Evolutionary conservation across 1,139 yeast genomes (phyloP), one percentile per base, ranked within the genome.

Genomic region (Pichia sp.): DNA sequence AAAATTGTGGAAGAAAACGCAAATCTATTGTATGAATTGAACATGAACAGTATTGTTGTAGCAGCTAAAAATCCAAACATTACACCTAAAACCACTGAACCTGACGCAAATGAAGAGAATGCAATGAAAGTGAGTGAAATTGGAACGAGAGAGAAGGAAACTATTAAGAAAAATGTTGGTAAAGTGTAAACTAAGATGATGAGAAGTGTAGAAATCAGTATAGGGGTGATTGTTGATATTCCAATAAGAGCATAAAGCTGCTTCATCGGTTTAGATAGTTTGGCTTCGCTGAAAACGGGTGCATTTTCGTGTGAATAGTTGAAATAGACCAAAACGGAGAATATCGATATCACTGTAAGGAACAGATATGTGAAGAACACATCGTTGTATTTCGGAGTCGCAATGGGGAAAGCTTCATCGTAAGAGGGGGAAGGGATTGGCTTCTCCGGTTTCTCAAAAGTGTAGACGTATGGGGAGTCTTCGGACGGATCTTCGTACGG

Each of bases 291-390:
- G 18, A 12, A 18, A 31, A 20, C 18, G 4, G 25, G 8, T 7
- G 34, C 12, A 31, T 9, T 31, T 14, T 7, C 8, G n/a, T 43
- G 41, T 3, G 54, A 49, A 20, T 32, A 19, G 9, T 11, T 30
- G 8, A 11, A 8, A 18, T 34, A 26, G 1, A 52, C 36, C 1
- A 54, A n/a, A 12, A 31, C 40, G 0, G 31, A 30, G 8, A 55
- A 49, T 3, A 43, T 35, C 1, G 41, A 24, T 12, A 57, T 5
- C 0, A 52, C 78, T 6, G 70, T 64, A n/a, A 76, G 49, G 53
- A 88, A 84, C 46, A 86, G 66, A 4, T 83, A 54, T 0, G 86
- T 72, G 55, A 83, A 84, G 0, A 82, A 77, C 72, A 79, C 72
- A 59, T 88, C 96, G 53, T 86, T 81, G 64, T 72, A 77, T 49